Percentiles rank a stretch among this genome's conserved stretches.
phyloP scores from a whole-genome alignment of 2,329 filamentous ascomycete species.

The Cucurbitaria berberidis region DNA sequence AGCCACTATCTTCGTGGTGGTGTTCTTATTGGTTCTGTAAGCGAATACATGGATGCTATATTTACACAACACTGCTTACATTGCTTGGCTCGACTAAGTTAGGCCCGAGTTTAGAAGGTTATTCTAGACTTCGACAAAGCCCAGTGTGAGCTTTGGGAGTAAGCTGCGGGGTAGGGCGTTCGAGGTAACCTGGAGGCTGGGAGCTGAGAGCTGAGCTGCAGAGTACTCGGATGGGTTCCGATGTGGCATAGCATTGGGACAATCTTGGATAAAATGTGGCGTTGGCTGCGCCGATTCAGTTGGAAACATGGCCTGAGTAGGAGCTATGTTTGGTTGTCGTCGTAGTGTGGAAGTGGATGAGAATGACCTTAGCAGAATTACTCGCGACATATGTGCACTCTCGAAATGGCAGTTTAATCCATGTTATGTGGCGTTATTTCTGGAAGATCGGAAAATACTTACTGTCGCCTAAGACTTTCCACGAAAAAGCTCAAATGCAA shows the following conservation, averaged over 20 bases:
- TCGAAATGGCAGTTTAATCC: too few species aligned
- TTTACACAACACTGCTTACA: background rate
- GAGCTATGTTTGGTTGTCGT: too few species aligned
- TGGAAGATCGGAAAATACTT: too few species aligned
- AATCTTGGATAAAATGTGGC: background rate
- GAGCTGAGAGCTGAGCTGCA: background rate
- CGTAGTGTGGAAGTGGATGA: too few species aligned
- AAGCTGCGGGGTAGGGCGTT: slow-evolving; percentile 1
- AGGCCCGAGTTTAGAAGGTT: background rate
- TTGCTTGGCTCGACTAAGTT: background rate
- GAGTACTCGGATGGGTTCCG: background rate
- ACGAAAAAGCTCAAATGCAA: too few species aligned
- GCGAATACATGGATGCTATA: background rate
- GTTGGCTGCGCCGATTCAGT: background rate
- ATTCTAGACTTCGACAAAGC: background rate
- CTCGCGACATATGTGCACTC: too few species aligned
- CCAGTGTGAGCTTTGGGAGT: background rate
- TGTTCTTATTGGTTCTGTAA: background rate
- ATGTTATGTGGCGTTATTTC: too few species aligned
- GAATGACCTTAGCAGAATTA: too few species aligned
- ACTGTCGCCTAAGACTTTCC: too few species aligned
- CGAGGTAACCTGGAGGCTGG: background rate
- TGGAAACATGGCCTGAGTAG: background rate
- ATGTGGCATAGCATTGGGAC: background rate
- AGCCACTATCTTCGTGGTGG: background rate